Evolutionary conservation across 306 rosid genomes (phyloP), one percentile per base, ranked within the genome.

Genomic region (Gastrolobium villosum): DNA sequence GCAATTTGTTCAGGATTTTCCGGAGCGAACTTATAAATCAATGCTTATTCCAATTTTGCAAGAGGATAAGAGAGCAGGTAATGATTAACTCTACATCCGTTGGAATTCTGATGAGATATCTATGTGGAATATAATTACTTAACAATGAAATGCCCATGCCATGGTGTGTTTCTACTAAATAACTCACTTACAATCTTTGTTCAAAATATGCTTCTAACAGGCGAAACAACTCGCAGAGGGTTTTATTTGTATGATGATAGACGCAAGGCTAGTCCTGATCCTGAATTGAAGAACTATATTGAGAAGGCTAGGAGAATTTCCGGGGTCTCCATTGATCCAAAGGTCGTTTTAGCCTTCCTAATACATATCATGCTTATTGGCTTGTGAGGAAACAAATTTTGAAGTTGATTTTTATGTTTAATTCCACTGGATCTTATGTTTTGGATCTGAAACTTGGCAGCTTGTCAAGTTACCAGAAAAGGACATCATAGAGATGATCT

Each of bases 401-500:
- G 26, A 76, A 66, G 57, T 60, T 9, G 34, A 32, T 3, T 26
- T 52, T 72, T 64, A 75, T 10, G 40, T 10, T 53, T 36, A 71
- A 59, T 44, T 49, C 26, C 37, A 48, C 49, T 37, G 28, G 70
- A 53, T 54, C 46, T 76, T 66, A 80, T 74, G 66, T 43, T 79
- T 48, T 68, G 79, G 40, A 20, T 50, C 67, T 84, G 59, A 53
- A 71, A 62, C 20, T 87, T 87, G 56, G 66, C 93, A 95, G 99
- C 84, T 95, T 41, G 84, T 20, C 45, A 93, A 89, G 87, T 75
- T 95, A 81, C 37, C 89, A 14, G 98, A 86, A 55, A 88, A 85
- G 90, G 99, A 95, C 67, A 87, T 95, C 31, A 87, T 95, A 68
- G 99, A 95, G 82, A 95, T 93, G 99, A 65, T 91, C 56, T 93